Base-by-base conservation (phyloP, 345 rosid genomes). In the Heritiera littoralis region DNA sequence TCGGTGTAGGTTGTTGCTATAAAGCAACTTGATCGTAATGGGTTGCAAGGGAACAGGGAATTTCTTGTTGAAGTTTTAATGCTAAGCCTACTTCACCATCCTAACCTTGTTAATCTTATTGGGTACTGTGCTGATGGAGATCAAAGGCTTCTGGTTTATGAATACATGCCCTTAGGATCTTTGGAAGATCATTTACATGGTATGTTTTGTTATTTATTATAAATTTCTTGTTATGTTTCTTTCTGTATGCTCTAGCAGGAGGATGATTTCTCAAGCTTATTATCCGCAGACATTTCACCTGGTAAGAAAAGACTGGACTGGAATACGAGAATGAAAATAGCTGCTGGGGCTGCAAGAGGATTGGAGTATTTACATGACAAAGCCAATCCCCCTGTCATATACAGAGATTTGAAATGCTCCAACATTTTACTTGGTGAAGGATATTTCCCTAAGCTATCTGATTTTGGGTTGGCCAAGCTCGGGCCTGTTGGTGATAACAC, bases 81-180 rank as follows among this genome's bases (percentile, higher is more conserved):
- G 95, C 76, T 92, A 83, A 94, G 96, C 84, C 86, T 94, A 60
- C 97, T 92, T 82, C 96, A 94, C 83, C 96, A 94, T 84, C 92
- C 92, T 32, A 93, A 94, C 84, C 93, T 92, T 69, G 97, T 94
- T 74, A 94, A 92, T 78, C 82, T 92, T 28, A 92, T 87, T 38
- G 98, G 98, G 20, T 94, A 92, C 52, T 94, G 97, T 81, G 97
- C 97, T 74, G 97, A 92, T 85, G 98, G 98, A 79, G 98, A 94
- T 86, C 98, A 94, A 82, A 88, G 97, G 86, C 98, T 92, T 85
- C 84, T 94, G 81, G 95, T 92, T 52, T 94, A 94, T 41, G 98
- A 94, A 72, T 92, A 90, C 82, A 92, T 94, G 96, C 90, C 98
- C 1, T 80, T 94, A 64, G 97, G 97, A 40, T 92, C 96, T 55